phyloP scores from a whole-genome alignment of 1,139 yeast species.

The Maudiozyma humilis region DNA sequence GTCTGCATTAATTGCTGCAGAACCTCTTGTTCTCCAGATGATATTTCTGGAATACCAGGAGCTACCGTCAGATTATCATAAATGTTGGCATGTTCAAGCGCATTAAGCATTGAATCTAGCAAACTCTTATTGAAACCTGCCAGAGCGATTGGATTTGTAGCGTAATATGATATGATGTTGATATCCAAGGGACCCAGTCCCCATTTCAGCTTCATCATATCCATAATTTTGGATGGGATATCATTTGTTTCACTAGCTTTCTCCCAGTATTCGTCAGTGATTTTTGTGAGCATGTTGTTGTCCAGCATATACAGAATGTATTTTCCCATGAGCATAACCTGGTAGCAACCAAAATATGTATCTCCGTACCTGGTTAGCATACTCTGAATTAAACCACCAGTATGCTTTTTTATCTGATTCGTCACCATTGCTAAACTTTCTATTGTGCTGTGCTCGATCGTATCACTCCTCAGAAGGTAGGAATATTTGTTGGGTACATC shows the following conservation, averaged over 20 bases:
- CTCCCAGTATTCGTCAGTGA: slow-evolving; percentile 10
- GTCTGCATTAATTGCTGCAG: slow-evolving; percentile 10
- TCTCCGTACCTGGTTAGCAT: slow-evolving; percentile 5
- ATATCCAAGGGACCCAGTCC: slow-evolving; percentile 13
- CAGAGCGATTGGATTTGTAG: slow-evolving; percentile 10
- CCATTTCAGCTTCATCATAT: slow-evolving; percentile 16
- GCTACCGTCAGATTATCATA: background rate
- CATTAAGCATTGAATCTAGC: slow-evolving; percentile 4
- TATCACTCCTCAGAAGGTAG: background rate
- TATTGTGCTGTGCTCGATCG: background rate
- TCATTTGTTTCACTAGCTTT: slow-evolving; percentile 6
- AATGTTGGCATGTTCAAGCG: background rate
- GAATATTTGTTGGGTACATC: background rate
- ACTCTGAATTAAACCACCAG: slow-evolving; percentile 5
- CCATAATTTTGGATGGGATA: slow-evolving; percentile 11
- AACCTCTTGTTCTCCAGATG: slow-evolving; percentile 6
- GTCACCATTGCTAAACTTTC: background rate
- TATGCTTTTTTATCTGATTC: slow-evolving; percentile 3
- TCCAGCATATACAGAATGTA: slow-evolving; percentile 12
- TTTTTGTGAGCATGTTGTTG: slow-evolving; percentile 5
- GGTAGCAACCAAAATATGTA: slow-evolving; percentile 10
- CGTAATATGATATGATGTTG: slow-evolving; percentile 7
- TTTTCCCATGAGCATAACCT: slow-evolving; percentile 12
- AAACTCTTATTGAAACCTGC: slow-evolving; percentile 6
- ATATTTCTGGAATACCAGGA: background rate